Conservation (phyloP, 2,329 filamentous ascomycete species). For the Beauveria pseudobassiana region DNA sequence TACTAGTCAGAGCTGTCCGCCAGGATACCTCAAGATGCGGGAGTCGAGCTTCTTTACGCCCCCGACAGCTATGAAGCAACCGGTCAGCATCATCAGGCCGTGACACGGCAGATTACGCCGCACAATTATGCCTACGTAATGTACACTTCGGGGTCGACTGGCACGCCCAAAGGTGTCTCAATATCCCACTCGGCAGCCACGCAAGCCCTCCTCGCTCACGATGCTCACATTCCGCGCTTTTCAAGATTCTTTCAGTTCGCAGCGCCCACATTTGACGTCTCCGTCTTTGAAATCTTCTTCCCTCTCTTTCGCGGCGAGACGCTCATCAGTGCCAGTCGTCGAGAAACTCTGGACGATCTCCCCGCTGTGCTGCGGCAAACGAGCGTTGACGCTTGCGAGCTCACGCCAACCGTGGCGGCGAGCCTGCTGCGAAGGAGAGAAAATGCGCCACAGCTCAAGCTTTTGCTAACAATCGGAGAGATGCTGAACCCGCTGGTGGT, state of each 20-base stretch:
- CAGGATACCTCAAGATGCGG: conserved; percentile 28
- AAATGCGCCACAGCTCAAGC: conserved; percentile 58
- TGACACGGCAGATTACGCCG: conserved; percentile 16
- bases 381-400: conserved; percentile 73
- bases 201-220: conserved; percentile 76
- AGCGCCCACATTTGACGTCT: conserved; percentile 88
- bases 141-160: conserved; percentile 89
- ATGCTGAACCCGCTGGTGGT: conserved; percentile 78
- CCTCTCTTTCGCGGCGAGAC: conserved; percentile 68
- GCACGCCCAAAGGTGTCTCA: conserved; percentile 78
- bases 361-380: conserved; percentile 57
- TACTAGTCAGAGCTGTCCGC: conserved; percentile 44
- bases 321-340: conserved; percentile 62
- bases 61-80: conserved; percentile 17
- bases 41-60: conserved; percentile 30
- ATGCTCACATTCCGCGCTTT: conserved; percentile 69
- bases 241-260: conserved; percentile 84
- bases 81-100: neutral
- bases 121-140: conserved; percentile 72
- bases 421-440: conserved; percentile 63
- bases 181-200: conserved; percentile 74
- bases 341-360: conserved; percentile 67
- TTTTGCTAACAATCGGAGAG: conserved; percentile 83
- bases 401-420: conserved; percentile 81
- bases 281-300: conserved; percentile 92